phyloP scores from a whole-genome alignment of 2,329 filamentous ascomycete genomes.

The Xylariaceae sp. region DNA sequence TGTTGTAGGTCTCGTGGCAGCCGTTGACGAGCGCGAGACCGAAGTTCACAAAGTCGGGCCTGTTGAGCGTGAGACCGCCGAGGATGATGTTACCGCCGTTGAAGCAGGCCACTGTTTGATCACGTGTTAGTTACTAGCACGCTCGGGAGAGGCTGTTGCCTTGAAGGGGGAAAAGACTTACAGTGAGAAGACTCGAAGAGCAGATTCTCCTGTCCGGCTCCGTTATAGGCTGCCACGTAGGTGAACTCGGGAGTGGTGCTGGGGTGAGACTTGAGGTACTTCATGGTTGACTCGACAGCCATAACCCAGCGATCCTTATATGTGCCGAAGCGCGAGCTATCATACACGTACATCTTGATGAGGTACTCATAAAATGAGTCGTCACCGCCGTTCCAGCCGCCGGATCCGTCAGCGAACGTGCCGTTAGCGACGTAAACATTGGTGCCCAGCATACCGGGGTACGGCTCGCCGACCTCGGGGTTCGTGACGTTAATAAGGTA shows the following conservation, averaged over 20 bases:
- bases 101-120: conserved; percentile 72
- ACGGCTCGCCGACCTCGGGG: conserved; percentile 58
- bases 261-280: conserved; percentile 67
- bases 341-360: conserved; percentile 87
- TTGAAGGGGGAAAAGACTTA: conserved; percentile 29
- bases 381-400: conserved; percentile 73
- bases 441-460: conserved; percentile 70
- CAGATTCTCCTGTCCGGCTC: conserved; percentile 33
- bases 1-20: conserved; percentile 70
- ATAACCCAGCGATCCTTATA: conserved; percentile 73
- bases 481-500: conserved; percentile 67
- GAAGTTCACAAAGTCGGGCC: conserved; percentile 66
- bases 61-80: conserved; percentile 65
- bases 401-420: conserved; percentile 59
- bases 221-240: conserved; percentile 59
- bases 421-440: conserved; percentile 63
- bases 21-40: conserved; percentile 68
- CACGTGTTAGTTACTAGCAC: background rate
- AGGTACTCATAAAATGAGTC: conserved; percentile 89
- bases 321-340: conserved; percentile 55
- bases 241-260: conserved; percentile 64
- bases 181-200: conserved; percentile 47
- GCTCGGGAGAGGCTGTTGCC: background rate
- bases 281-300: conserved; percentile 72
- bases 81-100: conserved; percentile 82